A percentile compares a stretch with the other conserved stretches of the same genome.
These are phyloP conservation scores for Ogataea trehaloabstinens DNA, from an alignment of 805 yeast species.

Conservation along the genomic window DNA sequence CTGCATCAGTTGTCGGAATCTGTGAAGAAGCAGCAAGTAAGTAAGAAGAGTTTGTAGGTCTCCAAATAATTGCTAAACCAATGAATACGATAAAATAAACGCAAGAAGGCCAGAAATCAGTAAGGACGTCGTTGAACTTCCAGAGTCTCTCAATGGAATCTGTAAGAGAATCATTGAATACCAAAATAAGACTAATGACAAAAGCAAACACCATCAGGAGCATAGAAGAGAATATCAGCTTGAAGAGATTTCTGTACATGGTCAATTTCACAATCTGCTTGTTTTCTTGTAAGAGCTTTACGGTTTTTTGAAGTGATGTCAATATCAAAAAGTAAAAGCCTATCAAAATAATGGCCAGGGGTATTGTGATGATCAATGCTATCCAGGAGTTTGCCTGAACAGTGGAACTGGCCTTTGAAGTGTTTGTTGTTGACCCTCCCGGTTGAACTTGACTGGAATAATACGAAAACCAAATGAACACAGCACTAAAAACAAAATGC, in stretches of 20 bases:
- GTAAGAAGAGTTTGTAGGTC: constrained; percentile 94
- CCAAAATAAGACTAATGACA: constrained; percentile 63
- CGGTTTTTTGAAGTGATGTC: constrained; percentile 71
- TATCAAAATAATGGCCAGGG: constrained; percentile 67
- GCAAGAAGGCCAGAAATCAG: constrained; percentile 94
- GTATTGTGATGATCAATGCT: constrained; percentile 58
- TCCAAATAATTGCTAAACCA: constrained; percentile 87
- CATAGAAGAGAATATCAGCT: constrained; percentile 70
- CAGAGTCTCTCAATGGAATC: constrained; percentile 84
- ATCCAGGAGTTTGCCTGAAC: constrained; percentile 48
- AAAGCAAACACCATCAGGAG: constrained; percentile 69
- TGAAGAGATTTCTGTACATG: constrained; percentile 79
- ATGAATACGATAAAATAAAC: constrained; percentile 82
- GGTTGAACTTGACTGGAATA: constrained; percentile 34
- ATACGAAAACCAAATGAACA: constrained; percentile 49
- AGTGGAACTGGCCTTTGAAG: constrained; percentile 44
- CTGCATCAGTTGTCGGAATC: constrained; percentile 65
- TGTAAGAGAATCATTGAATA: constrained; percentile 69
- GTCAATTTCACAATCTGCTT: constrained; percentile 88
- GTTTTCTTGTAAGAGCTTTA: constrained; percentile 70
- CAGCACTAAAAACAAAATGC: constrained; percentile 54
- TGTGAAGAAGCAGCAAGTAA: constrained; percentile 94
- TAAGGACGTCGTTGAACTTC: constrained; percentile 84
- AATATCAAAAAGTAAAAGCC: constrained; percentile 74
- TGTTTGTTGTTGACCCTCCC: constrained; percentile 29